Percentiles rank a stretch among this genome's conserved stretches.
Evolutionary conservation across 805 yeast genomes (phyloP).

Genomic region (Kodamaea fukazawae): DNA sequence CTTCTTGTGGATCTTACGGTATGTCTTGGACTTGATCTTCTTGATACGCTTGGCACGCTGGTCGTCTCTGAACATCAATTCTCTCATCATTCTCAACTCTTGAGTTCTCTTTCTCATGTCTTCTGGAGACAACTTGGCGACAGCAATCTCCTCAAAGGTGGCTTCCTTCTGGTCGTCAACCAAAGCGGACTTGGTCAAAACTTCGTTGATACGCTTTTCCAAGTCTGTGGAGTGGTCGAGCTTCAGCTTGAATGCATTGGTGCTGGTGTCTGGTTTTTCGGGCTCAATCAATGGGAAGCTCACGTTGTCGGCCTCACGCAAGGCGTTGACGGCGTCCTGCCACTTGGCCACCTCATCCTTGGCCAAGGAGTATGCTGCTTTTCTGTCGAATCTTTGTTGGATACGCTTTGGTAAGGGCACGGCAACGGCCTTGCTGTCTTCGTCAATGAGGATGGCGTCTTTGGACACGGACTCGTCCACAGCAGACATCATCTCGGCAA

Average conservation of each 20-base stretch:
- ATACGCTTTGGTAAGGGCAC: constrained; percentile 85
- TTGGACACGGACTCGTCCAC: constrained; percentile 49
- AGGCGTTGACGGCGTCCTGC: constrained; percentile 77
- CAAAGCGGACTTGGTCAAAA: constrained; percentile 64
- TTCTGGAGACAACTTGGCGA: constrained; percentile 75
- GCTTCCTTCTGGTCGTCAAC: constrained; percentile 72
- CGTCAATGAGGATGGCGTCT: constrained; percentile 50
- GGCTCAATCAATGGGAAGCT: constrained; percentile 63
- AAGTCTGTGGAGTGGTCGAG: constrained; percentile 53
- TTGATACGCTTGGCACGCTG: constrained; percentile 85
- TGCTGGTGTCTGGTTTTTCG: constrained; percentile 41
- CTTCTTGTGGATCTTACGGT: constrained; percentile 80
- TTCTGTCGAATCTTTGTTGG: constrained; percentile 80
- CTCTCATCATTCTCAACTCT: constrained; percentile 89
- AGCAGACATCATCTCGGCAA: constrained; percentile 74
- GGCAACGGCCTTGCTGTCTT: constrained; percentile 50
- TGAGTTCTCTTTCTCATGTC: constrained; percentile 74
- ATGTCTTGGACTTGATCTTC: constrained; percentile 91
- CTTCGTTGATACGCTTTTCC: constrained; percentile 60
- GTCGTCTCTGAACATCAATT: constrained; percentile 94
- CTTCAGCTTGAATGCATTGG: constrained; percentile 45
- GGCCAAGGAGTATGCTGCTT: constrained; percentile 86
- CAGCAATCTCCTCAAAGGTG: constrained; percentile 83
- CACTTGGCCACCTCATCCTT: constrained; percentile 85
- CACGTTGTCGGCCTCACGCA: constrained; percentile 81